A percentile compares a stretch with the other conserved stretches of the same genome.
Evolutionary conservation across 1,284 basidiomycete genomes (phyloP).

Genomic region (Neolentinus lepideus): DNA sequence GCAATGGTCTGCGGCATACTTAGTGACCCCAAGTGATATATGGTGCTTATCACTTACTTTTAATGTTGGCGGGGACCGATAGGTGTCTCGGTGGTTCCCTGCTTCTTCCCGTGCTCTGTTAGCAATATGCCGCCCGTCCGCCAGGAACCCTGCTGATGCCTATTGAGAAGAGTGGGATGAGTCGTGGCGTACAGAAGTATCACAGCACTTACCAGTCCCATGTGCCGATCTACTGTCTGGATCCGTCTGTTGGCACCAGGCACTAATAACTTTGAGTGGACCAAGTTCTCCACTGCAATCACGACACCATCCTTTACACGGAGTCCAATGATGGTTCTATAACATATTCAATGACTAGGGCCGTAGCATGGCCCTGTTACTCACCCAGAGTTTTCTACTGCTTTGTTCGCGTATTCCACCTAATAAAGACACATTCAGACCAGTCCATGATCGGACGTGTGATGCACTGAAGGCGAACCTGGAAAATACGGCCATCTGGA

Average conservation of each 20-base stretch:
- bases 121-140: slow-evolving; percentile 89
- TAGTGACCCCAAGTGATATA: not conserved
- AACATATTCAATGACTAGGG: no score
- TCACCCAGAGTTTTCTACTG: slow-evolving; percentile 96
- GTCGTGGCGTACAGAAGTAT: not conserved
- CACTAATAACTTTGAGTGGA: slow-evolving; percentile 96
- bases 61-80: slow-evolving; percentile 72
- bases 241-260: slow-evolving; percentile 92
- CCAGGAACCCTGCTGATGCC: slow-evolving; percentile 91
- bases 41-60: slow-evolving; percentile 47
- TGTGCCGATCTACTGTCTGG: slow-evolving; percentile 88
- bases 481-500: slow-evolving; percentile 97
- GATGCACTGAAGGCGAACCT: slow-evolving; percentile 43
- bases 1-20: slow-evolving; percentile 54
- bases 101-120: slow-evolving; percentile 86
- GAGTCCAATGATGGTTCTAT: slow-evolving; percentile 85
- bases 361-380: slow-evolving; percentile 11
- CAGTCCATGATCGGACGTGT: slow-evolving; percentile 6
- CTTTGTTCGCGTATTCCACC: slow-evolving; percentile 99
- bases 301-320: slow-evolving; percentile 93
- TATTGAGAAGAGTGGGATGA: slow-evolving; percentile 20
- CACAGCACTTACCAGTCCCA: slow-evolving; percentile 66
- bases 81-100: slow-evolving; percentile 67
- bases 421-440: slow-evolving; percentile 21
- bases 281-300: slow-evolving; percentile 93